These are phyloP conservation scores for Claviceps maximensis DNA, from an alignment of 2,329 filamentous ascomycete genomes.

Conservation along the genomic window DNA sequence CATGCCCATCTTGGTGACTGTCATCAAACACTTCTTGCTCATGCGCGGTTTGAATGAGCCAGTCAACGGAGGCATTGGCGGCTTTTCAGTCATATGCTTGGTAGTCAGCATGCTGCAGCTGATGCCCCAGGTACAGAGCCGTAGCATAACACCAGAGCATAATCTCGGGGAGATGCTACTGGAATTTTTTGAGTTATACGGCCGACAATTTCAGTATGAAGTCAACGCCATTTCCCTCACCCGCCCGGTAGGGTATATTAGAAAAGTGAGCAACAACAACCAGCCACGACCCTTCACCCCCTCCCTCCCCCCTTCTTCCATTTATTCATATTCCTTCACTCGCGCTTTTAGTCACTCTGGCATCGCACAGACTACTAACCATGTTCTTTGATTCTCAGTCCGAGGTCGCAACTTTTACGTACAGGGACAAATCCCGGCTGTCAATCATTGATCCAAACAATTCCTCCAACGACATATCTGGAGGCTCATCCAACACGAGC, in stretches of 20 bases:
- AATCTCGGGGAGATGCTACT: constrained; percentile 73
- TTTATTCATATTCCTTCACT: neutral
- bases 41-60: constrained; percentile 91
- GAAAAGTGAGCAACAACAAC: constrained; percentile 48
- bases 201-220: constrained; percentile 61
- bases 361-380: neutral
- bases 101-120: constrained; percentile 80
- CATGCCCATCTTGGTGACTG: constrained; percentile 73
- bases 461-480: constrained; percentile 73
- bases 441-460: constrained; percentile 91
- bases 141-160: constrained; percentile 43
- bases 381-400: constrained; percentile 18
- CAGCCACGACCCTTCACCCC: neutral
- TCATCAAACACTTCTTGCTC: constrained; percentile 84
- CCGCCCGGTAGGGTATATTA: constrained; percentile 54
- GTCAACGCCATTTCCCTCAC: constrained; percentile 62
- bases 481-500: constrained; percentile 60
- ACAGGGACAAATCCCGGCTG: constrained; percentile 53
- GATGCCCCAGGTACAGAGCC: constrained; percentile 55
- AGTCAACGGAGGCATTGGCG: constrained; percentile 78
- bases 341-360: too few relatives aligned
- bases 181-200: constrained; percentile 82
- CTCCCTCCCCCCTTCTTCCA: neutral
- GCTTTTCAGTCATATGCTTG: constrained; percentile 87
- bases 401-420: constrained; percentile 31